Evolutionary conservation across 2,329 filamentous ascomycete species (phyloP).

Genomic region (Paracoccidioides lutzii): DNA sequence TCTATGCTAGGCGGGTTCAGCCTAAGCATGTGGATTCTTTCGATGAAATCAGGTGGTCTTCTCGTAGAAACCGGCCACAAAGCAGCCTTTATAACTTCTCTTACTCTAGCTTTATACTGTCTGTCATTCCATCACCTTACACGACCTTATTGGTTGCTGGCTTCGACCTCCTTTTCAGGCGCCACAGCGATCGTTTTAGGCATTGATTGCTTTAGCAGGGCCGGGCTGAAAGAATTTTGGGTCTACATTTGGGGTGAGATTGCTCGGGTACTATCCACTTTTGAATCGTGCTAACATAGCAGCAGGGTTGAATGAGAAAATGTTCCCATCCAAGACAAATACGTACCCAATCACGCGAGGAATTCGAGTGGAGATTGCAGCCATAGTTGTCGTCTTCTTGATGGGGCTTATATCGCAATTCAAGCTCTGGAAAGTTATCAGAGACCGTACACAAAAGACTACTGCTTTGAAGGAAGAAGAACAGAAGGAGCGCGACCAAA

Average conservation of each 20-base stretch:
- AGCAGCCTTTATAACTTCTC: slow-evolving; percentile 60
- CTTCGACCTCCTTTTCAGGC: slow-evolving; percentile 64
- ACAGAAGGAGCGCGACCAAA: slow-evolving; percentile 43
- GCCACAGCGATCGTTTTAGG: slow-evolving; percentile 68
- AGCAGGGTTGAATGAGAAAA: slow-evolving; percentile 55
- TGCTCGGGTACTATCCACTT: slow-evolving; percentile 8
- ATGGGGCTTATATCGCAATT: slow-evolving; percentile 73
- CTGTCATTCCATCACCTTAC: slow-evolving; percentile 70
- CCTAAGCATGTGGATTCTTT: slow-evolving; percentile 80
- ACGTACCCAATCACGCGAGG: slow-evolving; percentile 79
- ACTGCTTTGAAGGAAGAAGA: slow-evolving; percentile 38
- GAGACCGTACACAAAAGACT: slow-evolving; percentile 36
- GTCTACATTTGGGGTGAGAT: slow-evolving; percentile 67
- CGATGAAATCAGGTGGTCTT: slow-evolving; percentile 62
- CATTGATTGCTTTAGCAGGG: slow-evolving; percentile 78
- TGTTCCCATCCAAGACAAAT: slow-evolving; percentile 63
- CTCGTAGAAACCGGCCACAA: slow-evolving; percentile 50
- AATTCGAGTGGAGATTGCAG: slow-evolving; percentile 72
- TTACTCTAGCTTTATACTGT: slow-evolving; percentile 56
- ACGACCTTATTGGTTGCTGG: slow-evolving; percentile 63
- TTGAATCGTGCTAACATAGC: slow-evolving; percentile 7
- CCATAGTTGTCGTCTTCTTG: slow-evolving; percentile 59
- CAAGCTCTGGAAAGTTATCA: slow-evolving; percentile 71
- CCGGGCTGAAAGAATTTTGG: slow-evolving; percentile 96
- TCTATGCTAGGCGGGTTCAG: slow-evolving; percentile 81